A percentile compares a stretch with the other conserved stretches of the same genome.
Conservation (phyloP, 345 rosid species). For the Boechera retrofracta region DNA sequence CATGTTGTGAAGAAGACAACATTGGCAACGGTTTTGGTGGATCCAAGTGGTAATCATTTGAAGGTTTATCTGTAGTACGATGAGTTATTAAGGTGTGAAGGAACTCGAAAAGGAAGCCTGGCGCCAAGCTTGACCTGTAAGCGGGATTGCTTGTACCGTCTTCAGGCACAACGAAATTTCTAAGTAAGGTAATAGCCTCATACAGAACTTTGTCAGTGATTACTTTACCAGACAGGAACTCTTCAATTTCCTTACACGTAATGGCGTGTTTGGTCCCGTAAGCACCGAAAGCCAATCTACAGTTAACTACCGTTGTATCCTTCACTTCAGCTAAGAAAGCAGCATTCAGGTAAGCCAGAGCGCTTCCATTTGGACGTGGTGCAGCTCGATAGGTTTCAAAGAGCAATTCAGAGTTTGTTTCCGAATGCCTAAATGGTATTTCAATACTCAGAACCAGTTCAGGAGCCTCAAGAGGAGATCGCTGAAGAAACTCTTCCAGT, state of each 20-base stretch:
- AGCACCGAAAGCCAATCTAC: slow-evolving; percentile 81
- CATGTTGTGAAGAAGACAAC: slow-evolving; percentile 64
- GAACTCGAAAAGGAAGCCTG: slow-evolving; percentile 72
- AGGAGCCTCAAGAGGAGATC: slow-evolving; percentile 60
- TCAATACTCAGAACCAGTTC: slow-evolving; percentile 59
- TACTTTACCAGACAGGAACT: slow-evolving; percentile 61
- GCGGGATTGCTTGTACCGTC: slow-evolving; percentile 55
- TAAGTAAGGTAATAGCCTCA: slow-evolving; percentile 63
- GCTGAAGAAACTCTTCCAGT: slow-evolving; percentile 66
- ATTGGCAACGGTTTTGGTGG: slow-evolving; percentile 36
- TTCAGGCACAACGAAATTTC: slow-evolving; percentile 55
- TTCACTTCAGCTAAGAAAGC: slow-evolving; percentile 79
- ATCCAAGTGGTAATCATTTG: slow-evolving; percentile 32
- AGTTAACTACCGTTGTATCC: slow-evolving; percentile 46
- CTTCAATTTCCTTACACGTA: slow-evolving; percentile 66
- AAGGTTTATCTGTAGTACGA: not conserved
- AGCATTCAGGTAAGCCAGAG: slow-evolving; percentile 78
- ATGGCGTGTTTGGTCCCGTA: slow-evolving; percentile 75
- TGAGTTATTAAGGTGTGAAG: slow-evolving; percentile 48
- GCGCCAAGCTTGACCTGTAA: slow-evolving; percentile 79
- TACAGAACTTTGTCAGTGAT: slow-evolving; percentile 52
- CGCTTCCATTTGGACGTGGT: slow-evolving; percentile 77
- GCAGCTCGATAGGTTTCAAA: slow-evolving; percentile 89
- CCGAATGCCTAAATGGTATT: slow-evolving; percentile 47
- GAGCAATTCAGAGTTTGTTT: slow-evolving; percentile 42